A percentile compares a stretch with the other conserved stretches of the same genome.
phyloP scores from a whole-genome alignment of 208 protist species.

The Acanthamoeba royreba region DNA sequence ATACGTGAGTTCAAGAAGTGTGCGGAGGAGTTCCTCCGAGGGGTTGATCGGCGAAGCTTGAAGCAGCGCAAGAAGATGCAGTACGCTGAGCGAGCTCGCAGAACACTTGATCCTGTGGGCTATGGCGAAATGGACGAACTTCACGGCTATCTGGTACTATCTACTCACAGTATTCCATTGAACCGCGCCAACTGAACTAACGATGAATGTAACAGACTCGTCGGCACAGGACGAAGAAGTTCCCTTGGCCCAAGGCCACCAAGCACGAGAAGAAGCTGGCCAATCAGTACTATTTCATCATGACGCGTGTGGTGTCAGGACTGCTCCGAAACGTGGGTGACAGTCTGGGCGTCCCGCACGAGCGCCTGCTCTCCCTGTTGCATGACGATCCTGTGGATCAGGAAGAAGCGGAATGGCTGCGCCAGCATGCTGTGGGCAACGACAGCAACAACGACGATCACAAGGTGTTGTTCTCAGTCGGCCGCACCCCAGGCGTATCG shows the following conservation, averaged over 20 bases:
- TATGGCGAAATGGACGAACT: background rate
- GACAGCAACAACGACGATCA: background rate
- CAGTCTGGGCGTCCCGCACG: background rate
- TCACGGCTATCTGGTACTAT: background rate
- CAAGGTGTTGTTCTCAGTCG: too few species aligned
- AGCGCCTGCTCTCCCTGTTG: background rate
- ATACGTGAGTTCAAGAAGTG: background rate
- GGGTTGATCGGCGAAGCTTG: background rate
- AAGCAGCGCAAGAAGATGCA: background rate
- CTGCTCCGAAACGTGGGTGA: background rate
- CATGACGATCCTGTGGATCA: background rate
- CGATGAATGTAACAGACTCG: background rate
- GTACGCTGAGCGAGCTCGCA: background rate
- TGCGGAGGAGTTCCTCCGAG: background rate
- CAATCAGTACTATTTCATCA: background rate
- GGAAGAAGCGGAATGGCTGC: background rate
- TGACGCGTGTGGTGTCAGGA: background rate
- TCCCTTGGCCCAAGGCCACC: background rate
- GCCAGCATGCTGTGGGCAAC: background rate
- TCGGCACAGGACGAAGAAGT: background rate
- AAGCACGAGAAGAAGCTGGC: constrained; percentile 9
- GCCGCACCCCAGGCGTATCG: too few species aligned
- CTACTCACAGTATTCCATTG: background rate
- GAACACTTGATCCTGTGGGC: background rate
- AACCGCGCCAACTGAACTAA: background rate